Evolutionary conservation across 1,284 basidiomycete genomes (phyloP), one percentile per base, ranked within the genome.

Genomic region (Tylopilus orsonianus): DNA sequence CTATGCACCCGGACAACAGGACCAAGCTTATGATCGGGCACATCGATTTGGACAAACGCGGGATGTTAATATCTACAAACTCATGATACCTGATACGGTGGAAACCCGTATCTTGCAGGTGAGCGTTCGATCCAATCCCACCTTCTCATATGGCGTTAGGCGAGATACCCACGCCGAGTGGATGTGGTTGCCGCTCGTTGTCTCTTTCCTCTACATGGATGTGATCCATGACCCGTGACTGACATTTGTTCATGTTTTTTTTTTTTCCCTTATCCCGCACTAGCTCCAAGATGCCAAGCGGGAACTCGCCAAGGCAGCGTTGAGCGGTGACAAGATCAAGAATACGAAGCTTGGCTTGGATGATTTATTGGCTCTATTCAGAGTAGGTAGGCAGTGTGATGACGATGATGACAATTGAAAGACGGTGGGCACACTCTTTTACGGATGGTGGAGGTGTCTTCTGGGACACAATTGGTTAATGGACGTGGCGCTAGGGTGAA

Each of bases 1-100:
- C 22, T n/a, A 44, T 32, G 43, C 32, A 27, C 39, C 14, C 26
- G 26, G 18, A 48, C n/a, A 46, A 64, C 18, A 83, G 78, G 90
- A 93, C 56, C 94, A 97, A 74, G 94, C 94, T 0, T 96, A 96
- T 60, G 96, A 97, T 67, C 87, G 96, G 45, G 88, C 91, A 0
- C 92, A 95, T 74, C 81, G 91, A 34, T 82, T 90, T 46, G 93
- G 95, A 9, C 96, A 98, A 71, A 87, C 75, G 41, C 81, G 85
- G 13, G 80, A 87, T 49, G 95, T 98, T 33, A 83, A 89, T 64
- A 95, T 98, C 57, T 94, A 86, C 77, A 99, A 99, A 71, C 78
- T 99, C 27, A 93, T 88, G 50, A 87, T 99, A 50, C 81, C 85
- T 34, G 75, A 84, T 38, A 96, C 93, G 0, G 91, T 98, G 9